Conservation (phyloP, 1,284 basidiomycete genomes). For the Grifola frondosa region DNA sequence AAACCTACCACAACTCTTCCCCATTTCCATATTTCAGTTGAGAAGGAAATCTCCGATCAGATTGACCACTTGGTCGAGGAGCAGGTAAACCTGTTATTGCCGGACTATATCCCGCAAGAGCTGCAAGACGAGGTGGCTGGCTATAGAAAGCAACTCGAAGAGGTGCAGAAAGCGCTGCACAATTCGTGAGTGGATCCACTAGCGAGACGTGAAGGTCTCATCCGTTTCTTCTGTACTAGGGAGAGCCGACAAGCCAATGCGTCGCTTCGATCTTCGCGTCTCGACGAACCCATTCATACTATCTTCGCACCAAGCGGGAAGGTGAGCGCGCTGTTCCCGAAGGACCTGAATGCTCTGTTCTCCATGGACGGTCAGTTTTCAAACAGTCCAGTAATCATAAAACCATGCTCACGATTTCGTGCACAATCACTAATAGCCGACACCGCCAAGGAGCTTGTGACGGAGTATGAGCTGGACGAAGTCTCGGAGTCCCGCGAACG, state of each 20-base stretch:
- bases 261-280: constrained; percentile 39
- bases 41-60: constrained; percentile 44
- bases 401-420: not conserved
- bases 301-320: constrained; percentile 46
- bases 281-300: constrained; percentile 41
- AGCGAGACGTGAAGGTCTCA: not conserved
- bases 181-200: constrained; percentile 46
- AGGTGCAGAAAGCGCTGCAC: constrained; percentile 48
- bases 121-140: constrained; percentile 47
- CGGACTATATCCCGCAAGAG: constrained; percentile 43
- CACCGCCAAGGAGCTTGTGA: constrained; percentile 38
- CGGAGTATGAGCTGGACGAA: constrained; percentile 41
- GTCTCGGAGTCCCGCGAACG: constrained; percentile 32
- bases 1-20: not conserved
- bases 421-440: constrained; percentile 25
- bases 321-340: constrained; percentile 45
- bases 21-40: constrained; percentile 45
- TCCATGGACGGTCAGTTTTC: constrained; percentile 41
- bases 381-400: not conserved
- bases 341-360: constrained; percentile 46
- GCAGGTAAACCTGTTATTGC: constrained; percentile 44
- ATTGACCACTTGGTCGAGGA: constrained; percentile 47
- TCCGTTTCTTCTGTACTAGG: constrained; percentile 31
- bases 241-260: constrained; percentile 55
- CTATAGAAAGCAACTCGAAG: constrained; percentile 47